phyloP scores from a whole-genome alignment of 129 eudicot species.

The Gnaphalium uliginosum region DNA sequence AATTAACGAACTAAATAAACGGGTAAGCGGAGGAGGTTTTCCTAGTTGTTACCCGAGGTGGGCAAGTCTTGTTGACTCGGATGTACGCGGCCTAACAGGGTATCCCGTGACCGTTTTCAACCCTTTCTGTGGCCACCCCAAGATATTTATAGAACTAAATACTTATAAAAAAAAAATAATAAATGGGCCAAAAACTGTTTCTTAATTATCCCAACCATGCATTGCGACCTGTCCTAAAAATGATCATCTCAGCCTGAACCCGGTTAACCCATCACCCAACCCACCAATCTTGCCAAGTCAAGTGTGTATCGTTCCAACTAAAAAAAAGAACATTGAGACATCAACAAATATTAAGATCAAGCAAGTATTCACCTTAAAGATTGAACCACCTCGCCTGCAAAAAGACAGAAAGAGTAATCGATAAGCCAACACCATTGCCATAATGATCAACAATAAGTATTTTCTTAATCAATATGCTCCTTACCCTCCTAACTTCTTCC shows the following conservation, averaged over 20 bases:
- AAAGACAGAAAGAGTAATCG: conserved; percentile 22
- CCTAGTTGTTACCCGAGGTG: too few species aligned
- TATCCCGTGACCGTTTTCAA: too few species aligned
- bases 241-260: neutral
- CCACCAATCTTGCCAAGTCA: too few species aligned
- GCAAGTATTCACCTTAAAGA: conserved; percentile 67
- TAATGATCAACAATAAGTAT: neutral
- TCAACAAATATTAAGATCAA: neutral
- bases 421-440: conserved; percentile 11
- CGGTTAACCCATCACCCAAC: neutral
- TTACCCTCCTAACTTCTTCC: conserved; percentile 99
- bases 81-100: too few species aligned
- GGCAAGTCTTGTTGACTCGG: too few species aligned
- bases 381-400: conserved; percentile 86
- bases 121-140: too few species aligned
- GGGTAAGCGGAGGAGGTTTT: too few species aligned
- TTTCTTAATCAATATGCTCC: neutral
- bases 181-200: neutral
- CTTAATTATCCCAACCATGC: neutral
- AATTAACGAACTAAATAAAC: neutral
- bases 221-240: neutral
- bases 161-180: neutral
- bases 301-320: conserved; percentile 16
- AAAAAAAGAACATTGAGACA: neutral
- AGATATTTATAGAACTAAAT: neutral